phyloP scores from a whole-genome alignment of 192 early-diverging fungal genomes.

The Chytriomyces sp. region DNA sequence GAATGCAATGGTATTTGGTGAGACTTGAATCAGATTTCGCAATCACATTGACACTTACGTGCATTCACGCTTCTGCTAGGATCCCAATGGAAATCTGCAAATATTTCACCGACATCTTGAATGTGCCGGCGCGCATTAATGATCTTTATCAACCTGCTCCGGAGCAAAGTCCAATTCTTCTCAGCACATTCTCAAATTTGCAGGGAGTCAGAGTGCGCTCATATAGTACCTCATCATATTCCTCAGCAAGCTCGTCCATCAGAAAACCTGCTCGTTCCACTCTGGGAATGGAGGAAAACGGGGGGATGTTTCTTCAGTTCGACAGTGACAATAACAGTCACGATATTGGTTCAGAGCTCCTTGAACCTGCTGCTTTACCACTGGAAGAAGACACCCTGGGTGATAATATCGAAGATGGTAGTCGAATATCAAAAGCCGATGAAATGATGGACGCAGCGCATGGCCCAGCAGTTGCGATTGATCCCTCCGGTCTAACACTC shows the following conservation, averaged over 20 bases:
- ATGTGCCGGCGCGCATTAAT: slow-evolving; percentile 13
- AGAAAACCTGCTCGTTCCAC: not conserved
- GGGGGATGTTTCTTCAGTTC: slow-evolving; percentile 19
- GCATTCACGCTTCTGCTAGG: not conserved
- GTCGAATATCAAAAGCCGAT: not conserved
- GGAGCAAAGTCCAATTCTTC: not conserved
- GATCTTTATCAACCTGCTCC: slow-evolving; percentile 10
- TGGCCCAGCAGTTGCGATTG: slow-evolving; percentile 16
- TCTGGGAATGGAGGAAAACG: slow-evolving; percentile 4
- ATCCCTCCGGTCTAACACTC: slow-evolving; percentile 22
- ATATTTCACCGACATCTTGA: slow-evolving; percentile 14
- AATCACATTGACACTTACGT: not conserved
- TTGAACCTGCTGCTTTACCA: not conserved
- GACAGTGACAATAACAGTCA: slow-evolving; percentile 15
- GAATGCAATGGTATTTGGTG: slow-evolving; percentile 41
- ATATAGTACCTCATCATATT: slow-evolving; percentile 10
- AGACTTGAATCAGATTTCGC: not conserved
- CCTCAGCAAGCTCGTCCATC: slow-evolving; percentile 14
- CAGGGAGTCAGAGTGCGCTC: not conserved
- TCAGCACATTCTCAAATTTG: not conserved
- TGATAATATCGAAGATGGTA: not conserved
- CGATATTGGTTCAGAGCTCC: slow-evolving; percentile 12
- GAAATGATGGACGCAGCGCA: not conserved
- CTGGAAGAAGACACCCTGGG: not conserved
- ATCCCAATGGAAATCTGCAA: slow-evolving; percentile 32